phyloP scores from a whole-genome alignment of 2,329 filamentous ascomycete genomes.

The Metarhizium humberi region DNA sequence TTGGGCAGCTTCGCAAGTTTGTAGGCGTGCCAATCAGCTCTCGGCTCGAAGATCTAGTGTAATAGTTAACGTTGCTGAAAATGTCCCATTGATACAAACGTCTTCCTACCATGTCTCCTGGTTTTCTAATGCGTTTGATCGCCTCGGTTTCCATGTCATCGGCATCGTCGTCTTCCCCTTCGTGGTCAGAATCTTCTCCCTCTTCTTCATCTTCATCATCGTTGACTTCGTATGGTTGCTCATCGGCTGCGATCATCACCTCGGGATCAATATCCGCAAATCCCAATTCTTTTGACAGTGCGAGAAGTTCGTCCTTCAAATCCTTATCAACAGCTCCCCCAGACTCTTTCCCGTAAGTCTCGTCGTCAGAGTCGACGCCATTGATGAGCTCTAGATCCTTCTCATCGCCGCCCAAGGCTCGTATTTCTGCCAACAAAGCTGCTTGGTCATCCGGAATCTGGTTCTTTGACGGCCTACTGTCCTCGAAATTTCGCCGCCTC shows the following conservation, averaged over 20 bases:
- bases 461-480: conserved; percentile 13
- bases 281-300: conserved; percentile 29
- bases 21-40: conserved; percentile 47
- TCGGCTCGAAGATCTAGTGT: conserved; percentile 44
- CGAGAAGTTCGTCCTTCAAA: conserved; percentile 25
- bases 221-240: conserved; percentile 23
- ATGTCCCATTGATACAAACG: conserved; percentile 2
- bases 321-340: conserved; percentile 32
- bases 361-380: conserved; percentile 35
- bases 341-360: conserved; percentile 20
- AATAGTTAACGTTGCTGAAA: conserved; percentile 21
- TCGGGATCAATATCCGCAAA: conserved; percentile 23
- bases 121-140: conserved; percentile 14
- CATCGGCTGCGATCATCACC: conserved; percentile 28
- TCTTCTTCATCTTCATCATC: conserved; percentile 19
- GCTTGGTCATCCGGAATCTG: conserved; percentile 21
- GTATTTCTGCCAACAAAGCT: conserved; percentile 51
- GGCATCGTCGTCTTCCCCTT: conserved; percentile 22
- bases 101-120: conserved; percentile 25
- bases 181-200: conserved; percentile 21
- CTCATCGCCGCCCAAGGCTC: conserved; percentile 55
- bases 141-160: conserved; percentile 19
- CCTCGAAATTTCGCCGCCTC: conserved; percentile 25
- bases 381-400: conserved; percentile 53
- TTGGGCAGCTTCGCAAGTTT: conserved; percentile 33